Base-by-base conservation (phyloP, 164 flowering plant genomes). In the Stephania cephalantha region DNA sequence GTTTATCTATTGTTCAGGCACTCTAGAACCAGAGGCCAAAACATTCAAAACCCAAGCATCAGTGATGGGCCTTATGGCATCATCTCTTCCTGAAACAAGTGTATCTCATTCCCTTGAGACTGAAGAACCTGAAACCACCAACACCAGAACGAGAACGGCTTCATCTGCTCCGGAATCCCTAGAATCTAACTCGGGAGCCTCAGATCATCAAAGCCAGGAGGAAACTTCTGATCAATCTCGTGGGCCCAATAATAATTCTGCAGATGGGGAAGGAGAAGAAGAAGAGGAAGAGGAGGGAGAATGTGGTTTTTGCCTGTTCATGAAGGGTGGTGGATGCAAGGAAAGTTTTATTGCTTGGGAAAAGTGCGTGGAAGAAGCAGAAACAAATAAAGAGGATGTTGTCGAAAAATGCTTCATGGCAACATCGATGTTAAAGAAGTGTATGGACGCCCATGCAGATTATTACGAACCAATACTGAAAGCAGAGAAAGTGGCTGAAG, bases 281-380 rank as follows among this genome's bases (percentile, higher is more conserved):
- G 94, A 82, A 45, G 93, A 87, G 7, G 95, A 86, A 46, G 97
- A 25, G 25, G 25, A 87, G 31, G 91, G 87, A 9, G 98, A 93
- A 76, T 95, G 97, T 78, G 97, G 97, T 75, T 91, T 95, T 73
- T 93, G 97, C 74, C 68, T 93, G 83, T 95, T 88, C 75, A 95
- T 95, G 97, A 93, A 91, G 76, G 95, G 85, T 5, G 99, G 99
- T 12, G 97, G 90, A 20, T 95, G 99, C 77, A 89, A 71, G 52
- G 97, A 93, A 3, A 53, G 58, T 22, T 95, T 95, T 71, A 71
- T 83, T 2, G 86, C 85, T 2, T 95, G 97, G 99, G 97, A 95
- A 72, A 79, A 88, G 45, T 95, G 99, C 71, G 79, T 91, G 1
- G 88, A 88, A 69, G 90, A 89, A 45, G 93, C 86, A 1, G 97